Evolutionary conservation across 768 basidiomycete species (phyloP), one percentile per base, ranked within the genome.

Genomic region (Mrakia hoshinonis): DNA sequence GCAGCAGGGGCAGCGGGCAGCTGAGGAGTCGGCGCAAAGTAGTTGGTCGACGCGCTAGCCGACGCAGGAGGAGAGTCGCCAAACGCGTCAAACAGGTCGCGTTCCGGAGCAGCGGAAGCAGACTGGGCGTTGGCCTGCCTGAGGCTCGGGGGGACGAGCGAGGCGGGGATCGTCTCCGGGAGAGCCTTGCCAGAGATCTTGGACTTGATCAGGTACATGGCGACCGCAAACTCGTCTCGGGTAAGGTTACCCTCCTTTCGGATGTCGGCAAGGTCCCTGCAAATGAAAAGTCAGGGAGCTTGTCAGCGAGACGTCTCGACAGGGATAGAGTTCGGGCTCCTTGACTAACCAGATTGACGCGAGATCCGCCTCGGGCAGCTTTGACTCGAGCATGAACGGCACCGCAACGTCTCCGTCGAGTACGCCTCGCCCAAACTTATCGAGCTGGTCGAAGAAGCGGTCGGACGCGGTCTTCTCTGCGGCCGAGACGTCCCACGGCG

Each of bases 401-500:
- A 96, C 96, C 10, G 92, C 96, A 43, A 91, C 86, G 72, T 95
- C 92, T 10, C 93, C 93, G 77, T 94, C 92, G 24, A 98, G 89
- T 77, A 83, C 90, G 0, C 92, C 93, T 72, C 81, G 84, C 74
- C 84, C 86, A 73, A 85, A 83, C 20, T 83, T 79, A 78, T 99
- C 96, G 48, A 98, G 83, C n/a, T 81, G 82, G 70, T 89, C 86
- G 77, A 97, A 99, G 80, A 87, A 87, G 13, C 81, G 81, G 79
- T 98, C 93, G 1, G 89, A 82, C 24, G 81, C 83, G 1, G 86
- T 84, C 78, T 96, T 98, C 78, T 93, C 93, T 4, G 83, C 79
- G 0, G 88, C 80, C 0, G 88, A 87, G 26, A 99, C 86, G 78
- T 93, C 92, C 96, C 96, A 98, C 3, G 79, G 51, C 3, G 68